Evolutionary conservation across 768 basidiomycete genomes (phyloP).

Genomic region (Tricholoma furcatifolium): DNA sequence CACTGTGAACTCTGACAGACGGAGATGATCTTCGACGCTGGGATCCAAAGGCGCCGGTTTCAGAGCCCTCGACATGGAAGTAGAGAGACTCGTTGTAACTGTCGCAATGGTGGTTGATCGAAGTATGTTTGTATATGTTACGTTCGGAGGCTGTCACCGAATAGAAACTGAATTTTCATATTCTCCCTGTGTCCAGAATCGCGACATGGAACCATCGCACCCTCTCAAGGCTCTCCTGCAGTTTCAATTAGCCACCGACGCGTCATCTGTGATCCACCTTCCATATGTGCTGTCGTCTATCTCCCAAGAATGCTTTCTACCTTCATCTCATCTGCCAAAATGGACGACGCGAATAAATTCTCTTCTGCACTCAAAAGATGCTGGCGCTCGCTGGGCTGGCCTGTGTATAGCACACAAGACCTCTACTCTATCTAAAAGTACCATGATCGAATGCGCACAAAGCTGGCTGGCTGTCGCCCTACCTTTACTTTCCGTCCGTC

Average conservation of each 20-base stretch:
- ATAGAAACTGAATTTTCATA: slow-evolving; percentile 8
- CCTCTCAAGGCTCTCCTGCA: slow-evolving; percentile 66
- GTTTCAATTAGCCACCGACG: slow-evolving; percentile 69
- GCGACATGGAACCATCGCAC: slow-evolving; percentile 30
- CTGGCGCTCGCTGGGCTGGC: slow-evolving; percentile 80
- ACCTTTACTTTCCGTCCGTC: slow-evolving; percentile 69
- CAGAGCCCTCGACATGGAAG: slow-evolving; percentile 14
- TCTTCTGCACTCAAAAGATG: slow-evolving; percentile 73
- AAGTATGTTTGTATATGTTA: slow-evolving; percentile 19
- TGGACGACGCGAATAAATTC: slow-evolving; percentile 76
- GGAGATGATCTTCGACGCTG: slow-evolving; percentile 50
- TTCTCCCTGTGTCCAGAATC: slow-evolving; percentile 8
- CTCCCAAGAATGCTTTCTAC: slow-evolving; percentile 46
- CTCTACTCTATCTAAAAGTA: slow-evolving; percentile 49
- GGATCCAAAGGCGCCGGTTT: slow-evolving; percentile 40
- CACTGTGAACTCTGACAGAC: slow-evolving; percentile 58
- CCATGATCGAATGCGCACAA: slow-evolving; percentile 71
- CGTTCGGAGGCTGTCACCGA: slow-evolving; percentile 10
- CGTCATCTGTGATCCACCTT: slow-evolving; percentile 55
- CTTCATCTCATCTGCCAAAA: slow-evolving; percentile 69
- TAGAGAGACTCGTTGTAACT: background rate
- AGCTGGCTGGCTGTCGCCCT: slow-evolving; percentile 68
- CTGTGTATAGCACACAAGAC: slow-evolving; percentile 72
- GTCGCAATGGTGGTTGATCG: slow-evolving; percentile 5
- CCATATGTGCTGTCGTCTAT: slow-evolving; percentile 60